Base-by-base conservation (phyloP, 139 green algal species). In the Tetraselmis striata region DNA sequence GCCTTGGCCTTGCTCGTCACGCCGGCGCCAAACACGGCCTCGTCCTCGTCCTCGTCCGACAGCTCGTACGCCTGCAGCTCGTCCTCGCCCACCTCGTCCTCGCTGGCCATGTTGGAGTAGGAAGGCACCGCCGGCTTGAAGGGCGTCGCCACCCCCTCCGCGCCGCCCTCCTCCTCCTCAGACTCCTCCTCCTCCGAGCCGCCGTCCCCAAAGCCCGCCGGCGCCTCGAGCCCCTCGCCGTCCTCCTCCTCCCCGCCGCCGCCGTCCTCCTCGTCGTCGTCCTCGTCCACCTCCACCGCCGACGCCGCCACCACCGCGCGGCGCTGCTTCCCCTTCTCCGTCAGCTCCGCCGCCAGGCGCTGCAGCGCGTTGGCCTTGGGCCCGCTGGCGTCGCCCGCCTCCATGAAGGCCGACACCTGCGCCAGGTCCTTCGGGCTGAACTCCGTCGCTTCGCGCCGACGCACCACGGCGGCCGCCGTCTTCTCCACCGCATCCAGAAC, bases 371-470 rank as follows among this genome's bases (percentile, higher is more conserved):
- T 84, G 83, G 91, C 87, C 83, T 77, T 28, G 1, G 45, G 2
- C n/a, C 67, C 5, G 1, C 27, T 77, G 59, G 75, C 87, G 2
- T 75, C 45, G 59, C 93, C 89, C 29, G 82, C 79, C 18, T 58
- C 32, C 32, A 93, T 80, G 76, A 94, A 95, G 1, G 22, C 81
- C 30, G 81, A 78, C 29, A 93, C 89, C 24, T 85, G 59, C 2
- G 82, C 80, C 0, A 83, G 28, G 84, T 97, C 92, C 83, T 95
- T 96, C 59, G 94, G 94, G 77, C 84, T 89, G 84, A 95, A 97
- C 74, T 92, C 87, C 25, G 93, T 92, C 0, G 78, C 29, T 77
- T 97, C 90, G 18, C 95, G 83, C 0, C 87, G 83, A 1, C 67
- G 77, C 0, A 84, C 89, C 32, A 98, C 90, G 79, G 87, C 94